These are phyloP conservation scores for Parmales sp. DNA, from an alignment of 108 stramenopile species.

Conservation along the genomic window DNA sequence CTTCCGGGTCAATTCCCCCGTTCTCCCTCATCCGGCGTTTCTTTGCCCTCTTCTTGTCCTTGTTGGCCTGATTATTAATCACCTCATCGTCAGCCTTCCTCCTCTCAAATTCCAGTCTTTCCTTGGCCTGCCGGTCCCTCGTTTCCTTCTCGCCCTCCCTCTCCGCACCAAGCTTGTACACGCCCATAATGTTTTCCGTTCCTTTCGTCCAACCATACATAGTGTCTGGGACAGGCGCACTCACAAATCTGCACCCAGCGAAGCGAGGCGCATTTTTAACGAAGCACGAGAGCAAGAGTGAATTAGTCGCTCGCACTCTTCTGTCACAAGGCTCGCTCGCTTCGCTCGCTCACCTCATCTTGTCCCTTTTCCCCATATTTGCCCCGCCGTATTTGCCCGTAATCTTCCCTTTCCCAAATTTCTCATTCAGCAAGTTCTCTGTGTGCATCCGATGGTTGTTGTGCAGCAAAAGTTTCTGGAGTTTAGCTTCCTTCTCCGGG, in stretches of 20 bases:
- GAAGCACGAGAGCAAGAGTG: too few relatives aligned
- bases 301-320: too few relatives aligned
- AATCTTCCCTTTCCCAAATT: neutral
- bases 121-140: neutral
- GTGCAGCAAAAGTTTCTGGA: neutral
- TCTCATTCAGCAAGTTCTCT: neutral
- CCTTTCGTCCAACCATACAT: neutral
- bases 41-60: neutral
- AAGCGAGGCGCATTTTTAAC: too few relatives aligned
- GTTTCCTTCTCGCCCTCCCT: neutral
- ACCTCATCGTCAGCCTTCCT: neutral
- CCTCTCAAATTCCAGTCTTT: neutral
- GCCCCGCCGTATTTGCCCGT: neutral
- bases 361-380: neutral
- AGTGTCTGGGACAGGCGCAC: neutral
- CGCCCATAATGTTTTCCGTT: neutral
- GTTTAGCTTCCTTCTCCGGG: neutral
- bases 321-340: too few relatives aligned
- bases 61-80: neutral
- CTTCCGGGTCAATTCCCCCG: neutral
- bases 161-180: neutral
- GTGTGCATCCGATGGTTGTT: neutral
- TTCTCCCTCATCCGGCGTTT: neutral
- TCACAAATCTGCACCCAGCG: neutral
- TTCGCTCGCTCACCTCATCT: neutral